These are phyloP conservation scores for Talaromyces atroroseus DNA, from an alignment of 2,329 filamentous ascomycete species.

Conservation along the genomic window DNA sequence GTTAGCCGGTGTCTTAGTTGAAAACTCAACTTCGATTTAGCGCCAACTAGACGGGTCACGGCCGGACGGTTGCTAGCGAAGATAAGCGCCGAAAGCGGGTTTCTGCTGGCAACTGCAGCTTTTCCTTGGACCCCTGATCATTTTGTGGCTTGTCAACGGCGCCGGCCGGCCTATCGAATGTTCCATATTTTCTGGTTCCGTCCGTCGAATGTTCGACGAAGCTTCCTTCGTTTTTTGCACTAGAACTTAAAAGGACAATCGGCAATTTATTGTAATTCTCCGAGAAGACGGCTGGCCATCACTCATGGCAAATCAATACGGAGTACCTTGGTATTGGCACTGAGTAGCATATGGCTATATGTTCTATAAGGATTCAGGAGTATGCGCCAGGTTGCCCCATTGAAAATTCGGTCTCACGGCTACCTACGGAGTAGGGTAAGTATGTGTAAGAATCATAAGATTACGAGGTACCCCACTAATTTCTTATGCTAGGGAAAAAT, in stretches of 20 bases:
- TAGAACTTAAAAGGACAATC: background rate
- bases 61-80: background rate
- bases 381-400: background rate
- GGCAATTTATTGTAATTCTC: background rate
- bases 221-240: background rate
- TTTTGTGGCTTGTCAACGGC: conserved; percentile 6
- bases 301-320: background rate
- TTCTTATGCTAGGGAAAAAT: background rate
- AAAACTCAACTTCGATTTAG: background rate
- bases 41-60: background rate
- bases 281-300: background rate
- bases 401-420: background rate
- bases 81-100: conserved; percentile 4
- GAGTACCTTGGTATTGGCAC: background rate
- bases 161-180: background rate
- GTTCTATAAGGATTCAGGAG: background rate
- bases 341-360: too few relatives aligned
- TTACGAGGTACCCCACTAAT: background rate
- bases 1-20: background rate
- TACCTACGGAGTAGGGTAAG: background rate
- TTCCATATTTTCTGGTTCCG: background rate
- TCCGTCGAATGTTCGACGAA: background rate
- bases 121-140: conserved; percentile 5
- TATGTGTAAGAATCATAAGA: background rate
- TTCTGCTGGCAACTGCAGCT: background rate